Conservation (phyloP, 2,329 filamentous ascomycete species). For the Fusarium sp. region DNA sequence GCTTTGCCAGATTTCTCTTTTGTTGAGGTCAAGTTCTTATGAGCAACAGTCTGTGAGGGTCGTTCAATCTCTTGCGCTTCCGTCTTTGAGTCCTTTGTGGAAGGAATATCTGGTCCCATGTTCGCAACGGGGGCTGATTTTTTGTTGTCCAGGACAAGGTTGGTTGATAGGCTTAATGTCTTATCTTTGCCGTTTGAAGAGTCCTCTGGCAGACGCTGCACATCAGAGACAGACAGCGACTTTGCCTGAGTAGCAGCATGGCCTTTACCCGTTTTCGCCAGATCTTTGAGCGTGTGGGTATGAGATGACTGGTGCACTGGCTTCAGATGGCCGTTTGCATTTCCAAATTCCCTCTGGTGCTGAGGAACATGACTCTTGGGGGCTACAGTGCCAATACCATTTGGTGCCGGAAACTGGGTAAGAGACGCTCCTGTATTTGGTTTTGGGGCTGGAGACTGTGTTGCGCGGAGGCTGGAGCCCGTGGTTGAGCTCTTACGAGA, state of each 20-base stretch:
- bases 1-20: background rate
- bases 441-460: background rate
- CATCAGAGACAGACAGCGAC: background rate
- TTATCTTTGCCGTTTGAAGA: background rate
- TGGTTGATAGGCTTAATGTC: background rate
- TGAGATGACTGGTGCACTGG: background rate
- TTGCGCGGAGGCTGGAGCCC: background rate
- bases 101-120: background rate
- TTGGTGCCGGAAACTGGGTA: background rate
- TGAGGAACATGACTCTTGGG: background rate
- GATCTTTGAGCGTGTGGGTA: background rate
- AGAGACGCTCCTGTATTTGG: background rate
- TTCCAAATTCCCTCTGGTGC: background rate
- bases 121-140: slow-evolving; percentile 3
- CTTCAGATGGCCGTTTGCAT: background rate
- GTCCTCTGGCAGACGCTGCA: background rate
- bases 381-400: background rate
- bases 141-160: background rate
- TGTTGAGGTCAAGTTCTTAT: background rate
- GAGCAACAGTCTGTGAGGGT: background rate
- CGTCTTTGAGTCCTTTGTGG: background rate
- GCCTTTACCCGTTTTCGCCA: background rate
- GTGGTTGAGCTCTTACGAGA: background rate
- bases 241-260: background rate
- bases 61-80: slow-evolving; percentile 4